Evolutionary conservation across 805 yeast genomes (phyloP), one percentile per base, ranked within the genome.

Genomic region (Saccharomycopsis lassenensis): DNA sequence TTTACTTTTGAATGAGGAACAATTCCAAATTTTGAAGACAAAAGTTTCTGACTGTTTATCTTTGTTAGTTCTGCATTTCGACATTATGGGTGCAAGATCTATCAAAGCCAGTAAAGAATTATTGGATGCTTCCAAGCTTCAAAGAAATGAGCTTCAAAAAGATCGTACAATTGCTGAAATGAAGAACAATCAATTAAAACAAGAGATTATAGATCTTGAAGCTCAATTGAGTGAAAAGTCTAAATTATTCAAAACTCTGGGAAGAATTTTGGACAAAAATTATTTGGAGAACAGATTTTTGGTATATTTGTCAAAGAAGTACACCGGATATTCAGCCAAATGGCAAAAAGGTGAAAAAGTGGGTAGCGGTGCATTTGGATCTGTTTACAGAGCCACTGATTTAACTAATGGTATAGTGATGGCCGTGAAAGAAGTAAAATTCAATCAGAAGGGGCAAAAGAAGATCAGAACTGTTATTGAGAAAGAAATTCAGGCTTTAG

Each of bases 21-120:
- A 84, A 49, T 91, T 87, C 52, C 60, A 69, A 39, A 58, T 66
- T 25, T 61, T 91, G 45, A 77, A 86, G 48, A 67, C 72, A 35
- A 85, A 84, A 51, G 95, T 91, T 31, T 93, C 96, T 1, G 82
- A 94, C 1, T 86, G 96, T 58, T 84, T 91, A 86, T 77, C 96
- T 1, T 62, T 91, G 35, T 63, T 91, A 41, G 89, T 91, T 44
- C 84, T 95, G 0, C 97, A 91, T 59, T 91, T 91, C 52, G 98
- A 91, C 58, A 86, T 91, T 35, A 91, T 89, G 95, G 97, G 97
- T 33, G 96, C 96, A 0, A 69, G 97, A 50, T 81, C 95, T 1
- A 78, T 74, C 48, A 84, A 79, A 24, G 46, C 44, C 2, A 61
- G 62, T 2, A 58, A 57, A 24, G 49, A 24, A 14, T 40, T 43